phyloP scores from a whole-genome alignment of 129 eudicot genomes.

The Helianthus annuus region HanXRQr2.0-SUNRISE NC_035446.2:159582711-159583210 shows the following conservation, averaged over 20 bases:
- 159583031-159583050: slow-evolving; percentile 1
- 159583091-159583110: not conserved
- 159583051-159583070: not conserved
- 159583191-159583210: not conserved
- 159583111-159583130: slow-evolving; percentile 8
- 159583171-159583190: not conserved
- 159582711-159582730: no score
- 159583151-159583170: not conserved
- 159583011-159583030: not conserved
- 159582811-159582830: no score
- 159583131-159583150: not conserved
- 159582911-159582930: slow-evolving; percentile 14
- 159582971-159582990: slow-evolving; percentile 15
- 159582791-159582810: no score
- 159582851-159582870: no score
- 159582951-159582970: not conserved
- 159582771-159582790: no score
- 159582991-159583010: slow-evolving; percentile 5
- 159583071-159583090: slow-evolving; percentile 16
- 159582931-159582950: not conserved
- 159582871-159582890: not conserved
- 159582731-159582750: no score
- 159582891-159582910: slow-evolving; percentile 23
- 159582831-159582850: no score
- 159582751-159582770: no score